Conservation (phyloP, 176 grass and related monocot species). For the Zea luxurians region DNA sequence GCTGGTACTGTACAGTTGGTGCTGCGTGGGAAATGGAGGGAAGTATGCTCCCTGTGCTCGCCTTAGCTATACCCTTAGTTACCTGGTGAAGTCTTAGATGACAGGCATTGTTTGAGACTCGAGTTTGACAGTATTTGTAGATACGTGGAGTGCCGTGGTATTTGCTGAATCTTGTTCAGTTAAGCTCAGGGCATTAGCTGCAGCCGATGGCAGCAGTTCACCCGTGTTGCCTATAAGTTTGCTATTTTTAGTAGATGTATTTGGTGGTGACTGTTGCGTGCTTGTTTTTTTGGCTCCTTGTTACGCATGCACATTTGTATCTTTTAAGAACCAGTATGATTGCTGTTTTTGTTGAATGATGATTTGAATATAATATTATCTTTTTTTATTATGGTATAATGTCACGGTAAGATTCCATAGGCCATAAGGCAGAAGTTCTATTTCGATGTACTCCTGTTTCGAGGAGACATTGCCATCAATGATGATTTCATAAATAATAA, state of each 20-base stretch:
- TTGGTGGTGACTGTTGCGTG: neutral
- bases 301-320: neutral
- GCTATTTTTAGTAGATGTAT: constrained; percentile 41
- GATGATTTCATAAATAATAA: neutral
- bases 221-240: neutral
- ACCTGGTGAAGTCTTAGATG: too few species aligned
- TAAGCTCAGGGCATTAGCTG: neutral
- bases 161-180: neutral
- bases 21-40: too few species aligned
- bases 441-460: neutral
- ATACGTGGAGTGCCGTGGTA: too few species aligned
- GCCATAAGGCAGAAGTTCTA: neutral
- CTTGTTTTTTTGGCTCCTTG: neutral
- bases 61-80: too few species aligned
- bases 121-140: too few species aligned
- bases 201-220: constrained; percentile 7
- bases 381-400: neutral
- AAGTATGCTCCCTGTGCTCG: too few species aligned
- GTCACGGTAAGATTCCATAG: neutral
- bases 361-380: neutral
- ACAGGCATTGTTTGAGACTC: too few species aligned
- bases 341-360: constrained; percentile 1
- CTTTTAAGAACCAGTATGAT: neutral
- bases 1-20: too few species aligned
- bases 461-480: neutral